phyloP scores from a whole-genome alignment of 169 alveolate genomes.

The Eimeria necatrix region DNA sequence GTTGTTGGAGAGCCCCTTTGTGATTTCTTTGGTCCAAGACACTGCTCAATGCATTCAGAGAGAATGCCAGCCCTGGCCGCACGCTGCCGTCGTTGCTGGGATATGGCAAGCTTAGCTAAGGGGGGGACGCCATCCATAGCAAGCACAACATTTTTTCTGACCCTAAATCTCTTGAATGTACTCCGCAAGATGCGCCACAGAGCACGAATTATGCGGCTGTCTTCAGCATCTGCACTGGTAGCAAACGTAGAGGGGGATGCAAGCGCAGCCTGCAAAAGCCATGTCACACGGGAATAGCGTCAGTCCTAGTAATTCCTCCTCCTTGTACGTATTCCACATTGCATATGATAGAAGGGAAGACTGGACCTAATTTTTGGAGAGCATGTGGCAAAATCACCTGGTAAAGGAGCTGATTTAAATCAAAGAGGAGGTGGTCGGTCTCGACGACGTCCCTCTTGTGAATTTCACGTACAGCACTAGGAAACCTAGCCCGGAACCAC shows the following conservation, averaged over 20 bases:
- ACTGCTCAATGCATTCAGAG: slow-evolving; percentile 15
- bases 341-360: not conserved
- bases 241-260: not conserved
- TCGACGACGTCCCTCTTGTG: slow-evolving; percentile 58
- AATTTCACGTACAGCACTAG: slow-evolving; percentile 81
- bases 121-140: slow-evolving; percentile 87
- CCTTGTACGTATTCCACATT: no score
- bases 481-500: slow-evolving; percentile 83
- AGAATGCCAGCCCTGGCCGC: slow-evolving; percentile 10
- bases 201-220: slow-evolving; percentile 64
- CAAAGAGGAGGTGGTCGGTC: slow-evolving; percentile 83
- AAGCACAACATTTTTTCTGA: slow-evolving; percentile 82
- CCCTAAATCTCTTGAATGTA: slow-evolving; percentile 79
- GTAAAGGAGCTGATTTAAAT: slow-evolving; percentile 85
- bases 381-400: slow-evolving; percentile 71
- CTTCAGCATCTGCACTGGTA: not conserved
- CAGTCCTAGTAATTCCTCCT: no score
- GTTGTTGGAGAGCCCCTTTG: no score
- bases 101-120: slow-evolving; percentile 83
- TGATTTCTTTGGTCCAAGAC: not conserved
- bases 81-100: slow-evolving; percentile 80
- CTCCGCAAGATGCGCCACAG: slow-evolving; percentile 79
- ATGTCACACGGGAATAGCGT: not conserved
- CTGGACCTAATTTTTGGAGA: not conserved
- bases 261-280: slow-evolving; percentile 38